phyloP scores from a whole-genome alignment of 352 stramenopile species.

The Phytophthora quininea region DNA sequence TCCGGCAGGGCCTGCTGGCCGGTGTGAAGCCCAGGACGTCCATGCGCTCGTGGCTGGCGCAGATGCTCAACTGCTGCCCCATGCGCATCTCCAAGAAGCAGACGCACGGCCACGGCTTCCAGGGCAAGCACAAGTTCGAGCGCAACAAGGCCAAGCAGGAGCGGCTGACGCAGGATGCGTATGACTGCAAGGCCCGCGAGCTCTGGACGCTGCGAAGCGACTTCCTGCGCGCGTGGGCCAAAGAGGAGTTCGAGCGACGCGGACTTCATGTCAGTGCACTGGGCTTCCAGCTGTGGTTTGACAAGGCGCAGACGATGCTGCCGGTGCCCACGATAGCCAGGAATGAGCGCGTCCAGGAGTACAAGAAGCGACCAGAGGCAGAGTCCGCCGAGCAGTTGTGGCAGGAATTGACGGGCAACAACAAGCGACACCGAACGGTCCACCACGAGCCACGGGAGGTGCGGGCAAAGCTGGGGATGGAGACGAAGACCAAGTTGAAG shows the following conservation, averaged over 20 bases:
- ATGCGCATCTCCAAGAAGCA: slow-evolving; percentile 96
- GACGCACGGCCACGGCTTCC: slow-evolving; percentile 82
- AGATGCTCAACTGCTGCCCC: slow-evolving; percentile 91
- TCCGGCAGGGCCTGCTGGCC: slow-evolving; percentile 65
- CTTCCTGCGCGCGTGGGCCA: slow-evolving; percentile 77
- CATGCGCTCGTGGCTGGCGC: slow-evolving; percentile 85
- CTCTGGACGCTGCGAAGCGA: slow-evolving; percentile 46
- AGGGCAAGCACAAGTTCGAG: slow-evolving; percentile 83
- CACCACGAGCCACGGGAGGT: not conserved
- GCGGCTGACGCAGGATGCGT: slow-evolving; percentile 61
- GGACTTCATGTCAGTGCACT: slow-evolving; percentile 8
- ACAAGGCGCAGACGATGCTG: slow-evolving; percentile 44
- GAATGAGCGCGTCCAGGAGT: slow-evolving; percentile 34
- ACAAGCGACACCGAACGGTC: slow-evolving; percentile 14
- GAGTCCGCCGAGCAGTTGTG: slow-evolving; percentile 20
- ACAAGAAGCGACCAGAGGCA: slow-evolving; percentile 23
- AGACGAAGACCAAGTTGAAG: slow-evolving; percentile 1
- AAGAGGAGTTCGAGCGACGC: slow-evolving; percentile 61
- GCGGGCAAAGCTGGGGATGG: not conserved
- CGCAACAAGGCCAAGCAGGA: slow-evolving; percentile 43
- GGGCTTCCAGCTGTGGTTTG: slow-evolving; percentile 66
- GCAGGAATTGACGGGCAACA: slow-evolving; percentile 1
- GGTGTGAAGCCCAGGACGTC: slow-evolving; percentile 72
- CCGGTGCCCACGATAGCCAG: slow-evolving; percentile 52
- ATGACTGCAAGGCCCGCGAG: slow-evolving; percentile 45